A percentile compares a stretch with the other conserved stretches of the same genome.
Conservation (phyloP, 306 rosid species). For the Adenanthera pavonina region DNA sequence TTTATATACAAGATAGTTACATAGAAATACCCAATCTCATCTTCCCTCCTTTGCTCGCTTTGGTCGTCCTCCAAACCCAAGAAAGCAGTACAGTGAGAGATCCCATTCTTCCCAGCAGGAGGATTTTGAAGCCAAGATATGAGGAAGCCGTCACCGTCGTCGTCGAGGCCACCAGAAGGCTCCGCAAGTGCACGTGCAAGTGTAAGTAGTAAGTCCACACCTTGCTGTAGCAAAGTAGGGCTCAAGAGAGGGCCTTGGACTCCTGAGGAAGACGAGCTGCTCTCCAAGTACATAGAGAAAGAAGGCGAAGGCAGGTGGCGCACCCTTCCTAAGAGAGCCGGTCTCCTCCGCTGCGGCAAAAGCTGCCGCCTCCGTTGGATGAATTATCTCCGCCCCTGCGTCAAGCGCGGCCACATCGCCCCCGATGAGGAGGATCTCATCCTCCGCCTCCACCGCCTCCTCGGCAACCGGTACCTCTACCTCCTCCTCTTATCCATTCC, state of each 20-base stretch:
- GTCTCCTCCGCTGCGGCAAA: slow-evolving; percentile 85
- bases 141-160: slow-evolving; percentile 40
- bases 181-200: neutral
- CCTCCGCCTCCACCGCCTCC: slow-evolving; percentile 94
- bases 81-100: no score
- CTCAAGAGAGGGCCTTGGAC: slow-evolving; percentile 93
- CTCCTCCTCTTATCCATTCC: neutral
- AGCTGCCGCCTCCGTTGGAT: slow-evolving; percentile 97
- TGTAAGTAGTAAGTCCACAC: slow-evolving; percentile 31
- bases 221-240: slow-evolving; percentile 76
- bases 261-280: slow-evolving; percentile 68
- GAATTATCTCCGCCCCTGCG: slow-evolving; percentile 91
- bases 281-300: slow-evolving; percentile 56
- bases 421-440: slow-evolving; percentile 93
- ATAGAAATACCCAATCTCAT: neutral
- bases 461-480: slow-evolving; percentile 65
- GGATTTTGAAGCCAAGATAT: neutral
- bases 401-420: slow-evolving; percentile 91
- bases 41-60: neutral
- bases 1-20: no score
- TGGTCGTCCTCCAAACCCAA: no score
- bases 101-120: no score
- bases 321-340: slow-evolving; percentile 77
- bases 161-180: neutral
- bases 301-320: slow-evolving; percentile 94